Conservation (phyloP, 2,329 filamentous ascomycete genomes). For the Fusarium sp. region DNA sequence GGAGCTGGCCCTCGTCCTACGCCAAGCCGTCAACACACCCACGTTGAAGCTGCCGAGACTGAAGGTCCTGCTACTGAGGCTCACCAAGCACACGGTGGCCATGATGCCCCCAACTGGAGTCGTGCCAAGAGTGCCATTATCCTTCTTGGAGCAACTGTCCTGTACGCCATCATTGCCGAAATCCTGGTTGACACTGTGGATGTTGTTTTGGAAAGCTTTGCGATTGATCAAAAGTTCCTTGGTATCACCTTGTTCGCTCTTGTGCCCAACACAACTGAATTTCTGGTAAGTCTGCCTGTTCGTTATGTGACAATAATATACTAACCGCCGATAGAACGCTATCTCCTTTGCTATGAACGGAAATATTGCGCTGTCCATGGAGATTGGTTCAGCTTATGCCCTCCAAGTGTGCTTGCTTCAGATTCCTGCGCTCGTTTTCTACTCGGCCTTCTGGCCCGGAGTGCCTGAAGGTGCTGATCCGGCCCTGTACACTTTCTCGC, state of each 20-base stretch:
- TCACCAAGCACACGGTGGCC: conserved; percentile 72
- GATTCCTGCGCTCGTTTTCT: conserved; percentile 91
- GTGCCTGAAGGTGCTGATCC: conserved; percentile 54
- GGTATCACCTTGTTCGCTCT: conserved; percentile 96
- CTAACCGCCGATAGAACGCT: conserved; percentile 74
- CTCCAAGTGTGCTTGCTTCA: conserved; percentile 95
- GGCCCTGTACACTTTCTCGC: conserved; percentile 76
- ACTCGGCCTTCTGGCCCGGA: conserved; percentile 79
- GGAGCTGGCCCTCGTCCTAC: conserved; percentile 39
- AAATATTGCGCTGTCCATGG: conserved; percentile 98
- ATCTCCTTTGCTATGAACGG: conserved; percentile 99
- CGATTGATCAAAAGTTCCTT: conserved; percentile 96
- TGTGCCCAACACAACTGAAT: conserved; percentile 98
- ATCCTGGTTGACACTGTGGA: conserved; percentile 98
- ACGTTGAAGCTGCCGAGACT: conserved; percentile 37
- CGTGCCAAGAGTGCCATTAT: conserved; percentile 91
- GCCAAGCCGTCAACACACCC: conserved; percentile 50
- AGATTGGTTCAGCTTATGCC: conserved; percentile 97
- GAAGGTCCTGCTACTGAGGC: conserved; percentile 51
- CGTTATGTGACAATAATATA: not conserved
- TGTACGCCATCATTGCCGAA: conserved; percentile 97
- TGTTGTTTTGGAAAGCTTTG: conserved; percentile 89
- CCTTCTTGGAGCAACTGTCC: conserved; percentile 85
- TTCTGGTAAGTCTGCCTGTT: conserved; percentile 72
- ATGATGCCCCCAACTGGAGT: conserved; percentile 99